Percentiles rank a stretch among this genome's conserved stretches.
phyloP scores from a whole-genome alignment of 352 stramenopile genomes.

The Globisporangium mamillatum region DNA sequence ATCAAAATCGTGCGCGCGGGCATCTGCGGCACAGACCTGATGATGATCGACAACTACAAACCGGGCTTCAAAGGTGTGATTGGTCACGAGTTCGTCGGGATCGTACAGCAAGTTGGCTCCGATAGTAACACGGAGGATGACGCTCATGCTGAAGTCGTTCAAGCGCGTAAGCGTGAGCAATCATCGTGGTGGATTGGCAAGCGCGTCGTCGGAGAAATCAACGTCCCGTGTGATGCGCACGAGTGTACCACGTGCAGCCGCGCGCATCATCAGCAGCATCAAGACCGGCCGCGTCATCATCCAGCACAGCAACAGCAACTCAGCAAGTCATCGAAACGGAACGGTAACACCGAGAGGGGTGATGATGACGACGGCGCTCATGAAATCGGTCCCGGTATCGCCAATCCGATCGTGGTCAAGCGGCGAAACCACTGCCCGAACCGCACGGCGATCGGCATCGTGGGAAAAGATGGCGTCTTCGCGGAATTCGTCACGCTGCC shows the following conservation, averaged over 20 bases:
- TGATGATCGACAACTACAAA: constrained; percentile 79
- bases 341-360: not conserved
- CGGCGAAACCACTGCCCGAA: constrained; percentile 87
- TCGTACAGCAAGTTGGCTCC: constrained; percentile 60
- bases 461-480: constrained; percentile 77
- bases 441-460: constrained; percentile 80
- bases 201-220: constrained; percentile 91
- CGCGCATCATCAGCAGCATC: not conserved
- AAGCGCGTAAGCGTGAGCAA: constrained; percentile 11
- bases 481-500: constrained; percentile 83
- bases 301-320: constrained; percentile 5
- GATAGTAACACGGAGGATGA: not conserved
- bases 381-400: not conserved
- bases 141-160: constrained; percentile 10
- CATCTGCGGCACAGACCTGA: constrained; percentile 73
- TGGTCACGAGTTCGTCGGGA: constrained; percentile 90
- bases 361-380: not conserved
- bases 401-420: constrained; percentile 20
- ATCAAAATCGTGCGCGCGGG: constrained; percentile 61
- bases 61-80: constrained; percentile 60
- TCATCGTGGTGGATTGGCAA: constrained; percentile 50
- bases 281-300: not conserved
- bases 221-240: constrained; percentile 72
- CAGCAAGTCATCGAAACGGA: constrained; percentile 11
- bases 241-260: constrained; percentile 40